Conservation (phyloP, 1,284 basidiomycete species). For the Xerocomus amazonicus region DNA sequence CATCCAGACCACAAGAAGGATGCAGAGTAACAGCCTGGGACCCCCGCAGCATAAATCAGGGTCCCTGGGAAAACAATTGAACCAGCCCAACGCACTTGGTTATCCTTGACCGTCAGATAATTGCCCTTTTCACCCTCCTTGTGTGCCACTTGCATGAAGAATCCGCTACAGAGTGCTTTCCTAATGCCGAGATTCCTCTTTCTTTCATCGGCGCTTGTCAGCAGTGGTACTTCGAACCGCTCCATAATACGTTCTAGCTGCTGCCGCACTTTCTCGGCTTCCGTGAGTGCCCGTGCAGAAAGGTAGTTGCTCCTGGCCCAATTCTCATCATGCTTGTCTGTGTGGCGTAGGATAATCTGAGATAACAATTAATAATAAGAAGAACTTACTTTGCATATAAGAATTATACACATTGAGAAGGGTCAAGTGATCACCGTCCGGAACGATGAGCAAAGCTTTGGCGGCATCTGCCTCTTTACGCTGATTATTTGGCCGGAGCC, state of each 20-base stretch:
- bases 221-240: conserved; percentile 78
- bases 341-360: neutral
- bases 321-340: conserved; percentile 73
- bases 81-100: conserved; percentile 52
- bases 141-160: conserved; percentile 99
- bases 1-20: conserved; percentile 89
- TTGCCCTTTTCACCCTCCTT: conserved; percentile 89
- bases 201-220: conserved; percentile 77
- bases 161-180: conserved; percentile 86
- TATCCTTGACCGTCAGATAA: conserved; percentile 92
- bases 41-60: conserved; percentile 3
- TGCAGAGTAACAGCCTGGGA: conserved; percentile 84
- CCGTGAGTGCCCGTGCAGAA: conserved; percentile 77
- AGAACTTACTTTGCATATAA: conserved; percentile 75
- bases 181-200: conserved; percentile 81
- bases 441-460: conserved; percentile 78
- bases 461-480: conserved; percentile 90
- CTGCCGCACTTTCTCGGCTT: conserved; percentile 94
- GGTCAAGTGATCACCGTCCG: conserved; percentile 95
- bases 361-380: neutral
- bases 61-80: too few relatives aligned
- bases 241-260: conserved; percentile 95
- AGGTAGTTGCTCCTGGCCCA: conserved; percentile 97
- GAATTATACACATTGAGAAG: conserved; percentile 95
- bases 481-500: conserved; percentile 86